phyloP scores from a whole-genome alignment of 2,329 filamentous ascomycete genomes.

The Phialemoniopsis sp. region DNA sequence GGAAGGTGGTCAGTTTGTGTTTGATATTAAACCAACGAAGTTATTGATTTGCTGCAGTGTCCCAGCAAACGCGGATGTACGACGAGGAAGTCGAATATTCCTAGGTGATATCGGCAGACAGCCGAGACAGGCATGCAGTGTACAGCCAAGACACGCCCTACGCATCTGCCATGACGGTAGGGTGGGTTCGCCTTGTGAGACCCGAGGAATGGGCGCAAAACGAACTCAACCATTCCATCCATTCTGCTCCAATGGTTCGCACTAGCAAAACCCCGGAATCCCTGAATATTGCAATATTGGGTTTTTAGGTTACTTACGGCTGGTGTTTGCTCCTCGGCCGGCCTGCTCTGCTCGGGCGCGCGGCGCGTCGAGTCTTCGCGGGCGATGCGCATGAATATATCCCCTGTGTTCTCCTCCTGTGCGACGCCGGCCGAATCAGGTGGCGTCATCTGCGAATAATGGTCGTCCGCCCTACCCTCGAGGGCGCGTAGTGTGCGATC shows the following conservation, averaged over 20 bases:
- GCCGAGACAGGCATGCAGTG: slow-evolving; percentile 3
- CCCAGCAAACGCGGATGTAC: neutral
- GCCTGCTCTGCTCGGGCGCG: slow-evolving; percentile 24
- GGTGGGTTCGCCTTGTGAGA: too few species aligned
- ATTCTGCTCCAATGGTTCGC: neutral
- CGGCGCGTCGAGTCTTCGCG: slow-evolving; percentile 44
- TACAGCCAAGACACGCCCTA: too few species aligned
- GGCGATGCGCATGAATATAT: slow-evolving; percentile 56
- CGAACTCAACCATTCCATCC: too few species aligned
- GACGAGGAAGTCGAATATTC: too few species aligned
- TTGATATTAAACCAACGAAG: neutral
- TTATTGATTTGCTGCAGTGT: neutral
- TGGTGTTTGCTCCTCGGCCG: slow-evolving; percentile 29
- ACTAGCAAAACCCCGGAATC: too few species aligned
- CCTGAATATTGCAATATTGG: too few species aligned
- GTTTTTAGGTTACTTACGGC: slow-evolving; percentile 35
- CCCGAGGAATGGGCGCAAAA: too few species aligned
- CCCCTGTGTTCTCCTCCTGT: slow-evolving; percentile 49
- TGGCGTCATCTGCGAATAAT: slow-evolving; percentile 31
- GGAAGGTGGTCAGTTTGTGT: slow-evolving; percentile 15
- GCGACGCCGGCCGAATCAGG: slow-evolving; percentile 30
- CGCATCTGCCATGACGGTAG: too few species aligned
- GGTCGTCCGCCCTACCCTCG: slow-evolving; percentile 38
- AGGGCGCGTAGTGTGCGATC: slow-evolving; percentile 47
- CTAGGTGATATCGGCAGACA: neutral